Percentiles rank a stretch among this genome's conserved stretches.
These are phyloP conservation scores for Fusarium sp. DNA, from an alignment of 2,329 filamentous ascomycete species.

Conservation along the genomic window DNA sequence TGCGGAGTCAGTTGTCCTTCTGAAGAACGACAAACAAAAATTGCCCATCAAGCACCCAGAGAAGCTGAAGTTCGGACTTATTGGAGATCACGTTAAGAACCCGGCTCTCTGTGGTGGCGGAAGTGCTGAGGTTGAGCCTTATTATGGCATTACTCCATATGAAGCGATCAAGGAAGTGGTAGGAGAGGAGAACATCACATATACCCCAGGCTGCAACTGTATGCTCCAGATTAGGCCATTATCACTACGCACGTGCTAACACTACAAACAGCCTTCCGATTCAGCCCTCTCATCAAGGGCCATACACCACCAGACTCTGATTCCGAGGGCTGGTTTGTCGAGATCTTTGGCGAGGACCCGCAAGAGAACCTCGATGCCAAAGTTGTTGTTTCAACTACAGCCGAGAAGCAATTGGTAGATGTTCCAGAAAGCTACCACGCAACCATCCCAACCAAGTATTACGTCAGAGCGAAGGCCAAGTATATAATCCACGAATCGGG, in stretches of 20 bases:
- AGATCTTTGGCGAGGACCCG: slow-evolving; percentile 31
- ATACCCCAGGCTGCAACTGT: slow-evolving; percentile 40
- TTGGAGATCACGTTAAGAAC: slow-evolving; percentile 55
- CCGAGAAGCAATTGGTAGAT: slow-evolving; percentile 37
- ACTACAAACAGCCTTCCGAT: slow-evolving; percentile 15
- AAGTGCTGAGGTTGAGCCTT: slow-evolving; percentile 50
- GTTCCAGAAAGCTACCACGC: slow-evolving; percentile 34
- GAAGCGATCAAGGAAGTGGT: slow-evolving; percentile 47
- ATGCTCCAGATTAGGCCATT: accelerated
- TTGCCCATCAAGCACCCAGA: slow-evolving; percentile 30
- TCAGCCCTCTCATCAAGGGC: slow-evolving; percentile 30
- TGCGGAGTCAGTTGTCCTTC: slow-evolving; percentile 19
- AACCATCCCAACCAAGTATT: slow-evolving; percentile 30
- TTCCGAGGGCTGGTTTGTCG: slow-evolving; percentile 27
- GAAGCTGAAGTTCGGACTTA: slow-evolving; percentile 51
- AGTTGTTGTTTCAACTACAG: slow-evolving; percentile 3
- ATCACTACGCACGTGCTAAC: background rate
- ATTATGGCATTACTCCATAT: slow-evolving; percentile 50
- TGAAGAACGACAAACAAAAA: slow-evolving; percentile 15
- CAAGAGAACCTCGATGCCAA: background rate
- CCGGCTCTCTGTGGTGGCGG: slow-evolving; percentile 51
- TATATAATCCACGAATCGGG: slow-evolving; percentile 16
- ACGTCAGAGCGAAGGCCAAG: slow-evolving; percentile 18
- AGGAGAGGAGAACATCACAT: slow-evolving; percentile 30
- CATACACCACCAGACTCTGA: slow-evolving; percentile 2